Base-by-base conservation (phyloP, 768 basidiomycete genomes). In the Mrakia frigida region DNA sequence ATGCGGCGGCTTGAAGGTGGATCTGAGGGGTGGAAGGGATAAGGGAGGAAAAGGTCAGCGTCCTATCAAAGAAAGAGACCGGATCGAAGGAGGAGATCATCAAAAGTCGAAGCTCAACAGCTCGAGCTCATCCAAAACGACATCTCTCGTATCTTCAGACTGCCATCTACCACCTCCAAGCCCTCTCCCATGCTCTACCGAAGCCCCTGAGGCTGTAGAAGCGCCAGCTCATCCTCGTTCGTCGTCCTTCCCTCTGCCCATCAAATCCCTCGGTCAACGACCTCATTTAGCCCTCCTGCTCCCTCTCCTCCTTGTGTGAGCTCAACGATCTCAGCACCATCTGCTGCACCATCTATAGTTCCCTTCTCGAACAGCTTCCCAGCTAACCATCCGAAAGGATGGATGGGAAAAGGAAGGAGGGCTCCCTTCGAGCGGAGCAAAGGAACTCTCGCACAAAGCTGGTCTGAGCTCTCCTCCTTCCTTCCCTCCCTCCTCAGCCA, bases 41-140 rank as follows among this genome's bases (percentile, higher is more conserved):
- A 39, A 43, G 37, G 39, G 11, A n/a, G 23, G 35, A 43, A 43
- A 37, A 28, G 25, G 41, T 43, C n/a, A 35, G 37, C 63, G n/a
- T 21, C 35, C 63, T 6, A 10, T 28, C n/a, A 56, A 56, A 56
- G 56, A 56, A 56, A 28, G 25, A 46, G 43, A 46, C 9, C 14
- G 46, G 46, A 50, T 50, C 46, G 56, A 56, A 56, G 28, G 56
- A 56, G 56, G n/a, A n/a, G n/a, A n/a, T n/a, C n/a, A 56, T 56
- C 56, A 56, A 56, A 28, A 56, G 56, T 56, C 56, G 56, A 56
- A 56, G 56, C 56, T 56, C 56, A 56, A 56, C 56, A 28, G 11
- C 10, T n/a, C n/a, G 3, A 56, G 23, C 56, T 56, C 56, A 28
- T 56, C 56, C 28, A 28, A 56, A 56, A 56, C 10, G 28, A 28